Evolutionary conservation across 345 rosid genomes (phyloP).

Genomic region (Geranium brycei): DNA sequence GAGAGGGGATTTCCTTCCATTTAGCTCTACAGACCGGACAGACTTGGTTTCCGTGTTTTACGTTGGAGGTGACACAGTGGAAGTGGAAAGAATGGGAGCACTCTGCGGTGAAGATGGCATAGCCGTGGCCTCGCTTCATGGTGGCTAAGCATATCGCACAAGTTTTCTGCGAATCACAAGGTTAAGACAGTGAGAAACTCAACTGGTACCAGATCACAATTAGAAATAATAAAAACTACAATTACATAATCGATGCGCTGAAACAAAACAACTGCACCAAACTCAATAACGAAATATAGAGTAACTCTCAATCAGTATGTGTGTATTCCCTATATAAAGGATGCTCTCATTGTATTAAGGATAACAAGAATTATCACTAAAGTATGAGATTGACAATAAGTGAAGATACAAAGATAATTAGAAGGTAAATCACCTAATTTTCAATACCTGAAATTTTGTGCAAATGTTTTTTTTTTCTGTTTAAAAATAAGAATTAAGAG

Average conservation of each 20-base stretch:
- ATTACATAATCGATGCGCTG: too few relatives aligned
- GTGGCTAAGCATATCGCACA: constrained; percentile 80
- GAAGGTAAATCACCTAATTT: background rate
- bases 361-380: too few relatives aligned
- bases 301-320: background rate
- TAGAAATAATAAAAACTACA: background rate
- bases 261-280: background rate
- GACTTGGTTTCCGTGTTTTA: constrained; percentile 74
- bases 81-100: constrained; percentile 87
- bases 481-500: too few relatives aligned
- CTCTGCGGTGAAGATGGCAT: constrained; percentile 80
- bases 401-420: background rate
- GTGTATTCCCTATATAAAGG: too few relatives aligned
- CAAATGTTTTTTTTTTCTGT: background rate
- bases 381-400: too few relatives aligned
- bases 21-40: constrained; percentile 91
- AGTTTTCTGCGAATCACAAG: constrained; percentile 44
- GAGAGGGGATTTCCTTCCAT: constrained; percentile 86
- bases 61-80: constrained; percentile 82
- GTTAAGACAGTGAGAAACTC: constrained; percentile 11
- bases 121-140: constrained; percentile 75
- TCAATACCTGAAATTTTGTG: background rate
- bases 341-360: too few relatives aligned
- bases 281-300: background rate
- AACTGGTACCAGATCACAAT: background rate